Conservation (phyloP, 805 yeast species). For the Barnettozyma sp. region DNA sequence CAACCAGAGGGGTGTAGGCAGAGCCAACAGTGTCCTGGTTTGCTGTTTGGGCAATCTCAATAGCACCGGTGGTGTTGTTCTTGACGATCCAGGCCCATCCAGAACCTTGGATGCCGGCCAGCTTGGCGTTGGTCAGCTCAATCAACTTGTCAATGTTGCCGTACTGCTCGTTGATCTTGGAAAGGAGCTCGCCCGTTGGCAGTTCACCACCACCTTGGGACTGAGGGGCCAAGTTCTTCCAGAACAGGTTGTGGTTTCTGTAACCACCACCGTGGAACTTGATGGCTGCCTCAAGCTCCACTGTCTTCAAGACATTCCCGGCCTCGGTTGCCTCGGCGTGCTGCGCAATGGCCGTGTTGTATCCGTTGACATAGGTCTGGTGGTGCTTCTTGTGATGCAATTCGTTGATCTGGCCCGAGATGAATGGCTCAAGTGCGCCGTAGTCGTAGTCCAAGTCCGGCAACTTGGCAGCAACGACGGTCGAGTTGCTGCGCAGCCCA, state of each 20-base stretch:
- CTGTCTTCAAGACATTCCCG: slow-evolving; percentile 52
- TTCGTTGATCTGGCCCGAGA: slow-evolving; percentile 82
- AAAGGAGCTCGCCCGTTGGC: slow-evolving; percentile 48
- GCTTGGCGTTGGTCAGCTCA: slow-evolving; percentile 52
- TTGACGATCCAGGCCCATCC: slow-evolving; percentile 93
- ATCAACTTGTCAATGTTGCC: slow-evolving; percentile 71
- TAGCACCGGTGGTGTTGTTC: slow-evolving; percentile 64
- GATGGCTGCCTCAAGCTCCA: slow-evolving; percentile 64
- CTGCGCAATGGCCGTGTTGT: slow-evolving; percentile 72
- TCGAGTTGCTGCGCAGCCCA: slow-evolving; percentile 1
- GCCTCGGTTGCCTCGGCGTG: slow-evolving; percentile 54
- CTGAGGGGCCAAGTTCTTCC: slow-evolving; percentile 80
- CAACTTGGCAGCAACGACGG: slow-evolving; percentile 33
- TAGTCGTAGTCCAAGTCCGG: slow-evolving; percentile 83
- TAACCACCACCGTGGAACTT: slow-evolving; percentile 93
- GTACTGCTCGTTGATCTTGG: slow-evolving; percentile 54
- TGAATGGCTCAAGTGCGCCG: slow-evolving; percentile 79
- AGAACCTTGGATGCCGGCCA: slow-evolving; percentile 90
- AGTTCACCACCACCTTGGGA: slow-evolving; percentile 70
- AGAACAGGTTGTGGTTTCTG: slow-evolving; percentile 78
- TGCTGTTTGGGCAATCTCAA: slow-evolving; percentile 73
- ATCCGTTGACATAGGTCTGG: slow-evolving; percentile 84
- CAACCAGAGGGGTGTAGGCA: slow-evolving; percentile 62
- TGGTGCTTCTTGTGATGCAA: slow-evolving; percentile 86
- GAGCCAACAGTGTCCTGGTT: slow-evolving; percentile 85